Conservation (phyloP, 208 protist genomes). For the Trypanosoma scelopori region DNA sequence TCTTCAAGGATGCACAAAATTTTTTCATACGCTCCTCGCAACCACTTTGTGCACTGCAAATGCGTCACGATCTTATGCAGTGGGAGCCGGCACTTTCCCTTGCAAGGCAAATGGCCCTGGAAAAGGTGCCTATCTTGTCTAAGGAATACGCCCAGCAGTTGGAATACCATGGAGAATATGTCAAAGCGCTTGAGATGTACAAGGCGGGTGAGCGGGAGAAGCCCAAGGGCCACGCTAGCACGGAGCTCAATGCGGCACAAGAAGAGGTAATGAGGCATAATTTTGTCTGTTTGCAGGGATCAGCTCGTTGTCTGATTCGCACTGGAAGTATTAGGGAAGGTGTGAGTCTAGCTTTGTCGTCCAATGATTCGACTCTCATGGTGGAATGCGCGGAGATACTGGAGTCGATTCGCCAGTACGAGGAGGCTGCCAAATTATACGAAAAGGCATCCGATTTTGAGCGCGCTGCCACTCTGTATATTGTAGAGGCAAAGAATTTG, state of each 20-base stretch:
- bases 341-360: conserved; percentile 80
- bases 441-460: conserved; percentile 91
- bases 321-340: conserved; percentile 84
- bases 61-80: conserved; percentile 97
- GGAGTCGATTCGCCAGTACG: conserved; percentile 88
- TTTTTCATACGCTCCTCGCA: conserved; percentile 92
- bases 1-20: conserved; percentile 93
- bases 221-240: conserved; percentile 80
- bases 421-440: conserved; percentile 95
- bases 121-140: conserved; percentile 90
- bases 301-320: conserved; percentile 88
- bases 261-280: conserved; percentile 83
- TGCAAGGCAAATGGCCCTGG: conserved; percentile 89
- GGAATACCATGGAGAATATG: conserved; percentile 95
- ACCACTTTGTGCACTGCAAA: conserved; percentile 93
- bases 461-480: conserved; percentile 93
- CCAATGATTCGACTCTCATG: conserved; percentile 60
- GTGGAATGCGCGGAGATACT: conserved; percentile 94
- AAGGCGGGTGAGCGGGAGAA: conserved; percentile 55
- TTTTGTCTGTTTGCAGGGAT: conserved; percentile 76
- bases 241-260: conserved; percentile 65
- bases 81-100: conserved; percentile 95
- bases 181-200: conserved; percentile 90
- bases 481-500: conserved; percentile 92
- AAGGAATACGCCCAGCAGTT: conserved; percentile 95